A percentile compares a stretch with the other conserved stretches of the same genome.
Evolutionary conservation across 2,329 filamentous ascomycete genomes (phyloP).

Genomic region (Phoma herbarum): DNA sequence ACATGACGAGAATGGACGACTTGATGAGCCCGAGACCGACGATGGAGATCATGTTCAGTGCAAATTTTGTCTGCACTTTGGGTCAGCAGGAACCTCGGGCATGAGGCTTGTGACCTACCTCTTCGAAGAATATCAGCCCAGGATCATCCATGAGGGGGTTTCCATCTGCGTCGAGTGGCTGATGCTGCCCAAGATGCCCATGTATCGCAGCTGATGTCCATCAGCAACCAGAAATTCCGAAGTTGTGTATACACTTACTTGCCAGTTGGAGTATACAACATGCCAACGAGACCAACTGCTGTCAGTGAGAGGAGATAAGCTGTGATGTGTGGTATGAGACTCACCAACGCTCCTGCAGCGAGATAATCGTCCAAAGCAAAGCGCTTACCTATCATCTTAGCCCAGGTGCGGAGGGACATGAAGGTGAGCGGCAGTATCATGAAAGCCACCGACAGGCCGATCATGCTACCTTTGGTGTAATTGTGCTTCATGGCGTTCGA

Average conservation of each 20-base stretch:
- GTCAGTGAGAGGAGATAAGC: conserved; percentile 7
- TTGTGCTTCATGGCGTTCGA: conserved; percentile 30
- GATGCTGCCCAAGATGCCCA: conserved; percentile 35
- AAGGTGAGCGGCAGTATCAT: conserved; percentile 29
- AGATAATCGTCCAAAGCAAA: conserved; percentile 36
- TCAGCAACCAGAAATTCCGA: background rate
- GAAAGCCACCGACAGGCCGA: conserved; percentile 29
- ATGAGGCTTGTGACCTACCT: conserved; percentile 17
- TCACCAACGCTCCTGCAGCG: conserved; percentile 34
- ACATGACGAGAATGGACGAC: conserved; percentile 42
- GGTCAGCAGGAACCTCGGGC: background rate
- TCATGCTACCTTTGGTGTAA: conserved; percentile 35
- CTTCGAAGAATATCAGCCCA: conserved; percentile 35
- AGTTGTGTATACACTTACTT: conserved; percentile 19
- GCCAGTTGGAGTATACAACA: conserved; percentile 33
- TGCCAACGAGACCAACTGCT: conserved; percentile 29
- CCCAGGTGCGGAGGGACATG: conserved; percentile 34
- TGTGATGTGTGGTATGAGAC: background rate
- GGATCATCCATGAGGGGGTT: conserved; percentile 36
- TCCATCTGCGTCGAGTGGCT: conserved; percentile 29
- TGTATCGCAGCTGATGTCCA: conserved; percentile 27
- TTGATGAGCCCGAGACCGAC: conserved; percentile 41
- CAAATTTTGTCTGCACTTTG: conserved; percentile 37
- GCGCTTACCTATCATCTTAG: conserved; percentile 31
- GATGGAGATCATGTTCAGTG: conserved; percentile 39